Percentiles rank a stretch among this genome's conserved stretches.
These are phyloP conservation scores for Penicillium soppii DNA, from an alignment of 495 filamentous ascomycete species.

Conservation along the genomic window DNA sequence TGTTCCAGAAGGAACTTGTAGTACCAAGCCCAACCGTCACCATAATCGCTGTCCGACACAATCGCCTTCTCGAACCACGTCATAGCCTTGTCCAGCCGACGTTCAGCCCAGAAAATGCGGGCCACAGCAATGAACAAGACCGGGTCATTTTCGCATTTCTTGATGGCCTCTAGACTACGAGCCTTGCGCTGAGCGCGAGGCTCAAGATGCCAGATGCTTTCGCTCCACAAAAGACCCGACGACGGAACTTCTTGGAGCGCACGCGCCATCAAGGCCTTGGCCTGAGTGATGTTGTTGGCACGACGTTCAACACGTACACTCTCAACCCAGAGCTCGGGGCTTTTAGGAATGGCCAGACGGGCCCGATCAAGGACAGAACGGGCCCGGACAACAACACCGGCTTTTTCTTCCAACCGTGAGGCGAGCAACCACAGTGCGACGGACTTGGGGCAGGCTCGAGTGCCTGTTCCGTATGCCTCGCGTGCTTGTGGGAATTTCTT, in stretches of 20 bases:
- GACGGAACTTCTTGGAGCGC: constrained; percentile 89
- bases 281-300: constrained; percentile 78
- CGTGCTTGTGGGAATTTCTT: constrained; percentile 78
- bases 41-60: constrained; percentile 76
- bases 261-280: constrained; percentile 86
- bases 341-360: constrained; percentile 80
- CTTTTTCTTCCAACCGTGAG: constrained; percentile 80
- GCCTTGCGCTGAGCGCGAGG: constrained; percentile 87
- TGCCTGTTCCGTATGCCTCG: constrained; percentile 88
- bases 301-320: constrained; percentile 88
- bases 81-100: constrained; percentile 84
- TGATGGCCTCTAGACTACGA: constrained; percentile 87
- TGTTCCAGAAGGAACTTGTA: constrained; percentile 89
- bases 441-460: constrained; percentile 78
- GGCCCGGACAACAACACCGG: constrained; percentile 83
- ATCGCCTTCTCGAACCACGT: constrained; percentile 98
- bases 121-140: constrained; percentile 76
- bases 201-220: constrained; percentile 93
- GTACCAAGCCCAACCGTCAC: constrained; percentile 98
- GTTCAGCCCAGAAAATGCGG: constrained; percentile 74
- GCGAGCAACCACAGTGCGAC: constrained; percentile 88
- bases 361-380: constrained; percentile 90
- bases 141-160: constrained; percentile 92
- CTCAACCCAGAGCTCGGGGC: constrained; percentile 83
- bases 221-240: constrained; percentile 87